phyloP scores from a whole-genome alignment of 169 alveolate genomes.

The Theileria annulata region DNA sequence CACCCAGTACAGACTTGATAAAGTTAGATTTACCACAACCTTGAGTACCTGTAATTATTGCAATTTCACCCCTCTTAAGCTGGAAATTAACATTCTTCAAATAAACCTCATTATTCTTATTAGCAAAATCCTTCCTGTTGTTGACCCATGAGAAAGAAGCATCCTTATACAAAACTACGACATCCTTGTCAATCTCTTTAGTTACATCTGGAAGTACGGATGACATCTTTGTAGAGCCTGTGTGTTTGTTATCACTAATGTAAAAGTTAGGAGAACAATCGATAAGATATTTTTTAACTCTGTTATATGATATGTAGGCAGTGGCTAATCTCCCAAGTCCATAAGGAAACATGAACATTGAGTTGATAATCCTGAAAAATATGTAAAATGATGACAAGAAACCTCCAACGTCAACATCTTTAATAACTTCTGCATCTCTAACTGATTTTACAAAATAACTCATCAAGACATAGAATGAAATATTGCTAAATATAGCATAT shows the following conservation, averaged over 20 bases:
- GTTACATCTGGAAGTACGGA: neutral
- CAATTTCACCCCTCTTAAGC: neutral
- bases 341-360: constrained; percentile 28
- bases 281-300: constrained; percentile 16
- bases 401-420: constrained; percentile 17
- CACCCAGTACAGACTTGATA: neutral
- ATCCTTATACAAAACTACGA: constrained; percentile 7
- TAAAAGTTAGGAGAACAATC: constrained; percentile 57
- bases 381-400: constrained; percentile 35
- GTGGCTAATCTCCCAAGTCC: constrained; percentile 14
- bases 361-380: constrained; percentile 19
- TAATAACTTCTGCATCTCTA: constrained; percentile 16
- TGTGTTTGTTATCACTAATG: neutral
- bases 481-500: neutral
- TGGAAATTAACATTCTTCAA: neutral
- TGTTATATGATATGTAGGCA: constrained; percentile 14
- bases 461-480: constrained; percentile 10
- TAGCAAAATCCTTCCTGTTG: constrained; percentile 12
- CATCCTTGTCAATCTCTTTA: neutral
- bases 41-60: constrained; percentile 39
- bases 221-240: constrained; percentile 7
- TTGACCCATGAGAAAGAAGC: constrained; percentile 24
- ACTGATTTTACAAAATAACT: constrained; percentile 17
- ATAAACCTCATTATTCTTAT: constrained; percentile 8
- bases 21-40: constrained; percentile 47